Evolutionary conservation across 208 protist species (phyloP).

Genomic region (Wallacemonas sp.): DNA sequence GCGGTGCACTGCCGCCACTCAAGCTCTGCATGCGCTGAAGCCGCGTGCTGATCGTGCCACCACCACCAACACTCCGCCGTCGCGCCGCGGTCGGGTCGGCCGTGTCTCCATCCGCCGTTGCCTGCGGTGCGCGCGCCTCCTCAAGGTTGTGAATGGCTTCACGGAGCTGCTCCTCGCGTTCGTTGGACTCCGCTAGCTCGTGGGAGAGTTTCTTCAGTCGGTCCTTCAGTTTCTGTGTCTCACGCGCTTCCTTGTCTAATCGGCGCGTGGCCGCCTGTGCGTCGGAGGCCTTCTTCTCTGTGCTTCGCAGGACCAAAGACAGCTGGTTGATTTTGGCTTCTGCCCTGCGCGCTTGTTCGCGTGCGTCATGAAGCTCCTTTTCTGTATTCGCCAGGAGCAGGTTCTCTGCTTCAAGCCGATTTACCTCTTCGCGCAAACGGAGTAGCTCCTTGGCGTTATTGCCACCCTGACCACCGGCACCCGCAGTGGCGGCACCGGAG

Average conservation of each 20-base stretch:
- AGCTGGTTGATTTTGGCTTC: constrained; percentile 8
- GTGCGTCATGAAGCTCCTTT: constrained; percentile 22
- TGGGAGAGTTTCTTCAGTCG: constrained; percentile 14
- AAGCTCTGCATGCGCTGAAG: background rate
- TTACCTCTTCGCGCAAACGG: constrained; percentile 27
- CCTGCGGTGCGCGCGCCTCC: background rate
- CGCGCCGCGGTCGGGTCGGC: background rate
- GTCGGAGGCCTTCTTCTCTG: constrained; percentile 1
- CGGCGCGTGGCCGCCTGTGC: background rate
- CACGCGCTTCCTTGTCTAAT: constrained; percentile 11
- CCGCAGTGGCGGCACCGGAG: background rate
- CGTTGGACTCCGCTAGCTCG: constrained; percentile 8
- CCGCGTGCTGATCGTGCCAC: background rate
- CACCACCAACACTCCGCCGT: background rate
- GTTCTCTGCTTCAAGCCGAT: constrained; percentile 29
- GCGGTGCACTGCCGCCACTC: background rate
- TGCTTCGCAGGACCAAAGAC: background rate
- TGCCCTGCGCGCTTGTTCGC: background rate
- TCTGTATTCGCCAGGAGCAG: constrained; percentile 26
- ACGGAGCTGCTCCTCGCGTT: background rate
- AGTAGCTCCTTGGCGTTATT: constrained; percentile 31
- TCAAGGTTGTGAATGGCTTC: background rate
- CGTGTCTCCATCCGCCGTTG: too few species aligned
- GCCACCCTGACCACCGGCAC: background rate
- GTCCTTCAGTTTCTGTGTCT: constrained; percentile 14